A percentile compares a stretch with the other conserved stretches of the same genome.
Evolutionary conservation across 2,329 filamentous ascomycete species (phyloP).

Genomic region (Graphilbum fragrans): DNA sequence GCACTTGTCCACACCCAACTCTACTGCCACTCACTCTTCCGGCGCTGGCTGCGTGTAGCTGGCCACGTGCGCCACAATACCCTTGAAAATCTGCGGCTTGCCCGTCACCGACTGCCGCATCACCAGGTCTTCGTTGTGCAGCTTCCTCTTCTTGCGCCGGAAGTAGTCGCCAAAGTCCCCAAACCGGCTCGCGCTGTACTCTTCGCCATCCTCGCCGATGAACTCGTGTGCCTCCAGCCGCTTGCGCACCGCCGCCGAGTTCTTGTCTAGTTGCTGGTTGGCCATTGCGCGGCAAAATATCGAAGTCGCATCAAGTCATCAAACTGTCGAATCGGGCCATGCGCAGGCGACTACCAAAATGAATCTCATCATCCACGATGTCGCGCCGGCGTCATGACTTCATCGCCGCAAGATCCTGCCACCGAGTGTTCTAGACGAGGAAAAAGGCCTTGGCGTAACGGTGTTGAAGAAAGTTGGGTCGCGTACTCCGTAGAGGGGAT

Average conservation of each 20-base stretch:
- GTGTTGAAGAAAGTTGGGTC: too few relatives aligned
- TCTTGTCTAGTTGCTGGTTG: slow-evolving; percentile 43
- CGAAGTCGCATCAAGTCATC: too few relatives aligned
- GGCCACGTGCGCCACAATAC: slow-evolving; percentile 81
- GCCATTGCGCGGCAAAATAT: slow-evolving; percentile 32
- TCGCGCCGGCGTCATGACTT: too few relatives aligned
- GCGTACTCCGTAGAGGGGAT: too few relatives aligned
- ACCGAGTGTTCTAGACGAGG: too few relatives aligned
- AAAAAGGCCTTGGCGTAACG: too few relatives aligned
- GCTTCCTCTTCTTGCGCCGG: slow-evolving; percentile 88
- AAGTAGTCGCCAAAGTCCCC: slow-evolving; percentile 89
- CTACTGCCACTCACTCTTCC: slow-evolving; percentile 45
- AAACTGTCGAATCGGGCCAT: too few relatives aligned
- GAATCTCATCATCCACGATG: too few relatives aligned
- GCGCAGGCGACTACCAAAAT: too few relatives aligned
- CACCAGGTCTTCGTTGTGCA: slow-evolving; percentile 86
- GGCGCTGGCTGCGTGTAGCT: slow-evolving; percentile 93
- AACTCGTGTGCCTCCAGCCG: slow-evolving; percentile 58
- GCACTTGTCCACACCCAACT: not conserved
- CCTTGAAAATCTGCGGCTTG: slow-evolving; percentile 79
- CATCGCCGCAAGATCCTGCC: too few relatives aligned
- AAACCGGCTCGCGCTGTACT: slow-evolving; percentile 79
- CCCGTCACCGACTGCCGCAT: slow-evolving; percentile 56
- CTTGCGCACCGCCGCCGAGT: slow-evolving; percentile 50
- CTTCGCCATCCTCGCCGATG: slow-evolving; percentile 71